phyloP scores from a whole-genome alignment of 1,284 basidiomycete species.

The Marasmius oreades region DNA sequence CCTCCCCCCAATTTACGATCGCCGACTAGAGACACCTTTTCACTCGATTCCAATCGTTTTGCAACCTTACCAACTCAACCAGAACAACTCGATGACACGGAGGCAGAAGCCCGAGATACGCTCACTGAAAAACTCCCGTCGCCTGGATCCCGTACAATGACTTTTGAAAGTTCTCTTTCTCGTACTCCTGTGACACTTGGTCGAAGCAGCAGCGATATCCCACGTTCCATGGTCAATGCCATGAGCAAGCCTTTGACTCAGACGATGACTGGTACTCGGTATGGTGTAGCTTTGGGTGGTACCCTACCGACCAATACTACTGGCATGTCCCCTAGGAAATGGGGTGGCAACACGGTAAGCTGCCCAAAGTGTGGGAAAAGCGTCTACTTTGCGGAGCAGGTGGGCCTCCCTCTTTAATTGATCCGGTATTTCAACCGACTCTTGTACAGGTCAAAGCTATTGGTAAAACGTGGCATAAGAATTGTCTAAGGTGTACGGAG shows the following conservation, averaged over 20 bases:
- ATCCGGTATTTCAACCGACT: background rate
- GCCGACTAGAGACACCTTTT: background rate
- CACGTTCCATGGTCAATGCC: constrained; percentile 9
- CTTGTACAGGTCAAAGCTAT: constrained; percentile 60
- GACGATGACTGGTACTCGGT: constrained; percentile 47
- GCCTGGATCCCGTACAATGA: background rate
- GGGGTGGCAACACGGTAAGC: constrained; percentile 44
- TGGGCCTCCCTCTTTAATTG: constrained; percentile 15
- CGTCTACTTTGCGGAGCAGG: constrained; percentile 67
- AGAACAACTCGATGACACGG: constrained; percentile 4
- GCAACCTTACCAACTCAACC: background rate
- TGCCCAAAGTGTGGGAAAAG: constrained; percentile 57
- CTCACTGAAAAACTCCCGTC: background rate
- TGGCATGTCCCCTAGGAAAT: constrained; percentile 30
- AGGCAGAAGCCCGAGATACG: constrained; percentile 6
- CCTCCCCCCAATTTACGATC: background rate
- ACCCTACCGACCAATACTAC: constrained; percentile 17
- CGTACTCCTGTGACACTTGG: constrained; percentile 8
- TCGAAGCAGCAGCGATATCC: constrained; percentile 9
- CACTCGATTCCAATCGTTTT: constrained; percentile 1
- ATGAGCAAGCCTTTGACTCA: constrained; percentile 29
- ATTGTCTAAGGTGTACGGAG: constrained; percentile 68
- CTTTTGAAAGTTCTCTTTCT: background rate
- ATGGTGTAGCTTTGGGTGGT: constrained; percentile 41
- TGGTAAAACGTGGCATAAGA: constrained; percentile 73